A percentile compares a stretch with the other conserved stretches of the same genome.
Evolutionary conservation across 768 basidiomycete genomes (phyloP).

Genomic region (Suillus spraguei): DNA sequence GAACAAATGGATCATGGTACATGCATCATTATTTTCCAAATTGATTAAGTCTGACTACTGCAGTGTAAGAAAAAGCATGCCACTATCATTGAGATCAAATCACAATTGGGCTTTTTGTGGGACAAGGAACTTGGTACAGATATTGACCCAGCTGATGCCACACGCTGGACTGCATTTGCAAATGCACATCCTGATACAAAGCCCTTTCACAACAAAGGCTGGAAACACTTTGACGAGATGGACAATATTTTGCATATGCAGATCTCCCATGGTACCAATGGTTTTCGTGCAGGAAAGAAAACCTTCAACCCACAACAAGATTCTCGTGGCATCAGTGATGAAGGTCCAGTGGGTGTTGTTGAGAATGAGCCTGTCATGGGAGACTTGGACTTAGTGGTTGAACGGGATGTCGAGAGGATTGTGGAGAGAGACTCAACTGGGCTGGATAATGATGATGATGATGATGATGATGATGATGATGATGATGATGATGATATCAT

Average conservation of each 20-base stretch:
- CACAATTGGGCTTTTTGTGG: neutral
- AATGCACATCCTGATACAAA: neutral
- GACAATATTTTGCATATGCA: neutral
- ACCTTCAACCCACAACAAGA: neutral
- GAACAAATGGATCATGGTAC: neutral
- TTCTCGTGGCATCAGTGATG: neutral
- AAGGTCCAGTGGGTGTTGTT: too few species aligned
- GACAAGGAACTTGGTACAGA: neutral
- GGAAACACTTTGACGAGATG: neutral
- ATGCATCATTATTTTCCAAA: neutral
- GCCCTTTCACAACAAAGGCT: constrained; percentile 3
- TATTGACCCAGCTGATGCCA: neutral
- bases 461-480: too few species aligned
- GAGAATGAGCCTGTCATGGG: too few species aligned
- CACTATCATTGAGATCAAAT: neutral
- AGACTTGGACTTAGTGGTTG: too few species aligned
- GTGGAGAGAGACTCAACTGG: too few species aligned
- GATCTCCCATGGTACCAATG: neutral
- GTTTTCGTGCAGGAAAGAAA: neutral
- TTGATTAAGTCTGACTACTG: neutral
- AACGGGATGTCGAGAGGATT: too few species aligned
- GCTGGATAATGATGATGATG: too few species aligned
- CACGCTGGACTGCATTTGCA: neutral
- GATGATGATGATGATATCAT: too few species aligned
- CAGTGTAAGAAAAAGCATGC: neutral